Conservation (phyloP, 2,329 filamentous ascomycete genomes). For the Uncinocarpus reesii region DNA sequence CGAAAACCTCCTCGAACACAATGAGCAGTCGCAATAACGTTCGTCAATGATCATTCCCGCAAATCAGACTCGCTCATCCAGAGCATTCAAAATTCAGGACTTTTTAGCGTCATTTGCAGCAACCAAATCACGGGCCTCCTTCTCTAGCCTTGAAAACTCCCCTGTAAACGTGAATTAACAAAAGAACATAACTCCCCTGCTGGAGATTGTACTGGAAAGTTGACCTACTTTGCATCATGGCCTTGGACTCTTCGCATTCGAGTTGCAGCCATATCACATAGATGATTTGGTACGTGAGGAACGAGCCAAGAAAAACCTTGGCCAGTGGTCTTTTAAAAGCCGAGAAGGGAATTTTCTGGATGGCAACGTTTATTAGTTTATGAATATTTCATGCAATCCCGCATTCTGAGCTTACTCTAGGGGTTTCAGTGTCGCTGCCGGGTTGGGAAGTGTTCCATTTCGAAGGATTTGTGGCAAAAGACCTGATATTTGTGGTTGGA, state of each 20-base stretch:
- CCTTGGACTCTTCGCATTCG: conserved; percentile 38
- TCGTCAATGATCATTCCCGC: too few species aligned
- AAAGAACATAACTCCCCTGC: background rate
- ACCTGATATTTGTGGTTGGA: background rate
- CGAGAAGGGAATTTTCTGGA: conserved; percentile 24
- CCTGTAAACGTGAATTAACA: conserved; percentile 5
- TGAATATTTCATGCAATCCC: too few species aligned
- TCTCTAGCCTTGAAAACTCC: conserved; percentile 13
- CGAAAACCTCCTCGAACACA: too few species aligned
- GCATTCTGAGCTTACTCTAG: conserved; percentile 3
- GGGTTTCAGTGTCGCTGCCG: background rate
- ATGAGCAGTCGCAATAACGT: too few species aligned
- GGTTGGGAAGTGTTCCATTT: conserved; percentile 3
- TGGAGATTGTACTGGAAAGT: background rate
- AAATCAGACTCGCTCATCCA: too few species aligned
- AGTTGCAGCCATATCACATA: conserved; percentile 41
- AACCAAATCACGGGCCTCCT: conserved; percentile 15
- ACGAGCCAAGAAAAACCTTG: conserved; percentile 40
- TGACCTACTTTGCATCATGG: conserved; percentile 33
- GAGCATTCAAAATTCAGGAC: conserved; percentile 1
- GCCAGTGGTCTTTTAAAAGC: conserved; percentile 36
- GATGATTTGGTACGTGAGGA: conserved; percentile 41
- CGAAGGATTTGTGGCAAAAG: background rate
- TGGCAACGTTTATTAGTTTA: too few species aligned
- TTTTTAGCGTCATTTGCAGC: conserved; percentile 23